Percentiles rank a stretch among this genome's conserved stretches.
Evolutionary conservation across 2,329 filamentous ascomycete species (phyloP).

Genomic region (Apiospora arundinis): DNA sequence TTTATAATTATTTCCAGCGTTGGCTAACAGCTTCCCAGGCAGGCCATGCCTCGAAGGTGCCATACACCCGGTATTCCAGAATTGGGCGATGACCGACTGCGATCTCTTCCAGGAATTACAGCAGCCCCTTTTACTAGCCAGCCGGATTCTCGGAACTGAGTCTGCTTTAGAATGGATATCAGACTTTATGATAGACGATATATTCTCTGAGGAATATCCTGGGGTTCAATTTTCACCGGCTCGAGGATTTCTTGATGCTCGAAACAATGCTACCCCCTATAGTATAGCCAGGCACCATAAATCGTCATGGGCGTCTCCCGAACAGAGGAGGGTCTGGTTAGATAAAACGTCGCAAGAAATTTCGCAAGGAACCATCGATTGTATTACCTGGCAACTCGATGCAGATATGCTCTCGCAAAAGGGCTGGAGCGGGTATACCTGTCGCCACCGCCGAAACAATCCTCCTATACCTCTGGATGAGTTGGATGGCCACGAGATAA

Average conservation of each 20-base stretch:
- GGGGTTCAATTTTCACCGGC: conserved; percentile 24
- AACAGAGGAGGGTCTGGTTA: conserved; percentile 33
- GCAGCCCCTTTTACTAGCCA: conserved; percentile 41
- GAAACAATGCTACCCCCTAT: conserved; percentile 23
- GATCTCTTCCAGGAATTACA: conserved; percentile 35
- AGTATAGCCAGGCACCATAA: conserved; percentile 38
- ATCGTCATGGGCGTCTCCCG: conserved; percentile 32
- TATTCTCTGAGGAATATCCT: conserved; percentile 38
- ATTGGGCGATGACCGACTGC: conserved; percentile 33
- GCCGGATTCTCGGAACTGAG: conserved; percentile 35
- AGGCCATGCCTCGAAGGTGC: conserved; percentile 33
- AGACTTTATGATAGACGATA: conserved; percentile 41
- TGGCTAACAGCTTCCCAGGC: background rate
- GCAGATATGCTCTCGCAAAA: conserved; percentile 35
- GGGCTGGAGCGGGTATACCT: conserved; percentile 44
- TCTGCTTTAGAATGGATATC: conserved; percentile 42
- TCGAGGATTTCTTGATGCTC: conserved; percentile 17
- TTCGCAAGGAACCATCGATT: conserved; percentile 28
- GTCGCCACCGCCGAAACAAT: conserved; percentile 36
- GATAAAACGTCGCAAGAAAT: conserved; percentile 29
- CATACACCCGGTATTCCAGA: conserved; percentile 39
- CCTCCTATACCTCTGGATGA: conserved; percentile 29
- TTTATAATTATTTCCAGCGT: too few species aligned
- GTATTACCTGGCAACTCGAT: conserved; percentile 42
- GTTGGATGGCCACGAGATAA: conserved; percentile 35